Evolutionary conservation across 768 basidiomycete genomes (phyloP), one percentile per base, ranked within the genome.

Genomic region (Mycena pura): DNA sequence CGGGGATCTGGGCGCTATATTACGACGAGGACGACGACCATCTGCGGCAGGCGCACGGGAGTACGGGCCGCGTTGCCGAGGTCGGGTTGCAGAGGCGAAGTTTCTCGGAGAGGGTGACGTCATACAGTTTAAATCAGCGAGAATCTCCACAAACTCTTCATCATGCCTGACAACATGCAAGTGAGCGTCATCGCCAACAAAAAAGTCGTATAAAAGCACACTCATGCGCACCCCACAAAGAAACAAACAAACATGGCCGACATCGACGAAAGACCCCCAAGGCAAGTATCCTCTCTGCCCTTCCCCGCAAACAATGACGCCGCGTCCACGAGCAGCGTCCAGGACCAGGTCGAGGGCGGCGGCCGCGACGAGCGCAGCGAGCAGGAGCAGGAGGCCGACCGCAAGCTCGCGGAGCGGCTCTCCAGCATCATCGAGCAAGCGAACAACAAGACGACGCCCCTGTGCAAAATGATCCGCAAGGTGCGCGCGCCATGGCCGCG

Each of bases 401-500:
- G 67, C 13, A 64, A 70, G 49, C 73, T 78, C 27, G 76, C 77
- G 3, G 69, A 72, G 31, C 74, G 76, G 24, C 72, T 78, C 38
- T 75, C 77, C 24, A 25, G 68, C 34, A 62, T 77, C 49, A 75
- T 77, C 55, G 76, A 78, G 40, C 69, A 72, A 53, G 75, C 77
- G 7, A 77, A 76, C 53, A 39, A 59, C 9, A 69, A 71, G 14
- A 65, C 74, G 13, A 47, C 67, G 3, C 76, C 76, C 5, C 49
- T 78, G 28, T 73, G 70, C 50, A 71, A 71, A 22, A 76, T 76
- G 74, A 76, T 77, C 60, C 74, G 77, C 43, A 76, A 75, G 70
- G 76, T 75, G 27, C 19, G 62, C n/a, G n/a, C n/a, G n/a, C 36
- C 15, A 14, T 4, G 9, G 38, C 40, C 19, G 9, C 10, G 3